Conservation (phyloP, 805 yeast species). For the Wickerhamomyces bisporus region DNA sequence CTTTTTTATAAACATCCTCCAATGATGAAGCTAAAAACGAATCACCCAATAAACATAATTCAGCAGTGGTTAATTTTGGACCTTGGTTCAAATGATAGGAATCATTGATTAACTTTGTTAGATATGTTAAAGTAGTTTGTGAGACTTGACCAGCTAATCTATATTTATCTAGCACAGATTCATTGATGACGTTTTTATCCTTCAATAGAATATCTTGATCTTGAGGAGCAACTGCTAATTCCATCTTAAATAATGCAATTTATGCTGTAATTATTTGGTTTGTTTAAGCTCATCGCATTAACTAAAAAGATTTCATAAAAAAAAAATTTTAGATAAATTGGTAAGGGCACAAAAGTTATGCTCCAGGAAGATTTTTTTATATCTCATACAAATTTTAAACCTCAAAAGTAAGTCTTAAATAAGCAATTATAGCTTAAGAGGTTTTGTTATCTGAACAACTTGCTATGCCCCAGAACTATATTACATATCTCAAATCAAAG, state of each 20-base stretch:
- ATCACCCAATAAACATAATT: constrained; percentile 81
- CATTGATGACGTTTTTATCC: constrained; percentile 64
- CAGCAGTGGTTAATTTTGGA: constrained; percentile 42
- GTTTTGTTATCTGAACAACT: no score
- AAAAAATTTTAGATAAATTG: background rate
- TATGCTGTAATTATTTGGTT: no score
- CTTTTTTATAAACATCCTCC: constrained; percentile 50
- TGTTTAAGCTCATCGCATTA: background rate
- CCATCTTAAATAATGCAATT: no score
- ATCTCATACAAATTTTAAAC: background rate
- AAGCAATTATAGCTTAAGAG: no score
- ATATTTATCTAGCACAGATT: constrained; percentile 68
- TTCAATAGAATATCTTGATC: constrained; percentile 70
- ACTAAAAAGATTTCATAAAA: background rate
- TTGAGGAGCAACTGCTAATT: constrained; percentile 67
- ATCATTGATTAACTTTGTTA: constrained; percentile 62
- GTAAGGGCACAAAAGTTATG: no score
- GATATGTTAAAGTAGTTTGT: constrained; percentile 72
- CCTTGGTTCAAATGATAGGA: constrained; percentile 57
- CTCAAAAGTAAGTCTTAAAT: no score
- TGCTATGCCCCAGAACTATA: no score
- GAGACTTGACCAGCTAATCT: constrained; percentile 85
- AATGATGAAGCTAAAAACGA: constrained; percentile 60
- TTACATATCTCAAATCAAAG: no score
- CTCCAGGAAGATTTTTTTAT: background rate